Percentiles rank a stretch among this genome's conserved stretches.
Evolutionary conservation across 2,329 filamentous ascomycete species (phyloP).

Genomic region (Arthroderma sp.): DNA sequence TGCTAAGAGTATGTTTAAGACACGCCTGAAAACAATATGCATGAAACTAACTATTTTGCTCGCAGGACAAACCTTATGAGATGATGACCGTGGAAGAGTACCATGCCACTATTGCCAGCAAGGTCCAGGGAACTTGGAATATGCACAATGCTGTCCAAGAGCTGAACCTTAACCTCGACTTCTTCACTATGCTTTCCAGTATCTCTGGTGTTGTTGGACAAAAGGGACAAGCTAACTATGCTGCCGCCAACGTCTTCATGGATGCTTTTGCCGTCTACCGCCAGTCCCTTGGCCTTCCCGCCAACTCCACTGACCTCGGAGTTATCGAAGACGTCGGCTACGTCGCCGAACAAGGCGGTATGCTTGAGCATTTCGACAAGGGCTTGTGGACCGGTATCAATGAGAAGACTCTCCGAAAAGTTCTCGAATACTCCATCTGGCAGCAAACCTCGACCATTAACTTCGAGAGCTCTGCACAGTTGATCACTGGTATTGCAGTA

Average conservation of each 20-base stretch:
- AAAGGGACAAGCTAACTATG: slow-evolving; percentile 19
- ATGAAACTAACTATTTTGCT: background rate
- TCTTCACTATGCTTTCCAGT: slow-evolving; percentile 23
- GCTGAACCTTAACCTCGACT: slow-evolving; percentile 5
- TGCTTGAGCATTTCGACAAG: no score
- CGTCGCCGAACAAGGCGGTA: background rate
- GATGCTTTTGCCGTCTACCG: slow-evolving; percentile 12
- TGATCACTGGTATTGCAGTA: slow-evolving; percentile 16
- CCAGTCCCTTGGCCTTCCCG: background rate
- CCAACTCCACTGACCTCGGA: slow-evolving; percentile 7
- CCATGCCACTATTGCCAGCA: slow-evolving; percentile 15
- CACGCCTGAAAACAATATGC: background rate
- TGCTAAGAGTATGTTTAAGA: slow-evolving; percentile 5
- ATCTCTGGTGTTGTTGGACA: slow-evolving; percentile 22
- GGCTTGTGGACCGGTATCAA: slow-evolving; percentile 15
- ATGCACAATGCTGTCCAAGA: slow-evolving; percentile 24
- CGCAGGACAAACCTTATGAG: background rate
- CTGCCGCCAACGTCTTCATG: slow-evolving; percentile 10
- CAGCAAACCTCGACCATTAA: slow-evolving; percentile 9
- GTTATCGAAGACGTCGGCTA: background rate
- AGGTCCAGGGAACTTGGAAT: slow-evolving; percentile 11
- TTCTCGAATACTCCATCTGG: slow-evolving; percentile 18
- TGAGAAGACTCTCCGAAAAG: slow-evolving; percentile 17
- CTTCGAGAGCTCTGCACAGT: slow-evolving; percentile 11
- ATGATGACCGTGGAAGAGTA: slow-evolving; percentile 2